These are phyloP conservation scores for Paramicrosporidium saccamoebae DNA, from an alignment of 371 early-diverging fungal species.

Conservation along the genomic window DNA sequence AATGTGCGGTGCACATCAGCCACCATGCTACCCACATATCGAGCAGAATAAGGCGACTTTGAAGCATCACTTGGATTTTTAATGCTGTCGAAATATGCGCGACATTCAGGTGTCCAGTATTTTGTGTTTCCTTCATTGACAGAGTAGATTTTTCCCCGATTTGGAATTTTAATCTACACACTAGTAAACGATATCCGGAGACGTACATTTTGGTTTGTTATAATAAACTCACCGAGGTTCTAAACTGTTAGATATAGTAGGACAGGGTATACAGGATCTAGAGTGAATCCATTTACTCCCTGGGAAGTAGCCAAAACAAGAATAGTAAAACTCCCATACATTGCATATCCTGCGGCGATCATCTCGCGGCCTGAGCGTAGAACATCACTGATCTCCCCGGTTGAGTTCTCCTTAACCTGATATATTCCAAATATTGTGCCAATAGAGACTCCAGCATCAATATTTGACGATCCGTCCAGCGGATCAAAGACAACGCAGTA, in stretches of 20 bases:
- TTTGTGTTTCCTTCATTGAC: conserved; percentile 86
- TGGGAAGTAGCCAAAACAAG: conserved; percentile 46
- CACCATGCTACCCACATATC: conserved; percentile 94
- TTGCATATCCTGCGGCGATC: conserved; percentile 82
- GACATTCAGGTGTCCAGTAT: conserved; percentile 58
- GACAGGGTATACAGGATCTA: conserved; percentile 27
- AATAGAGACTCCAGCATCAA: conserved; percentile 86
- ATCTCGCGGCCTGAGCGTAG: conserved; percentile 69
- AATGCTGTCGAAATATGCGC: conserved; percentile 52
- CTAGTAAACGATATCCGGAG: neutral
- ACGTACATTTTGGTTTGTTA: conserved; percentile 57
- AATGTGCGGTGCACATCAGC: conserved; percentile 92
- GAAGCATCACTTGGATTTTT: conserved; percentile 24
- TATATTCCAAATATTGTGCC: conserved; percentile 95
- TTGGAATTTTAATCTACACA: conserved; percentile 23
- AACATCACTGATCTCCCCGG: conserved; percentile 20
- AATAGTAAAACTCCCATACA: conserved; percentile 67
- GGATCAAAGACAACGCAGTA: conserved; percentile 92
- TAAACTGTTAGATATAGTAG: conserved; percentile 1
- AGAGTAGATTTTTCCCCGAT: conserved; percentile 83
- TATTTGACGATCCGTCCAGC: conserved; percentile 81
- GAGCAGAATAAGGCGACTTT: conserved; percentile 65
- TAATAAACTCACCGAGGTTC: conserved; percentile 78
- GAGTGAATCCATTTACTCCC: conserved; percentile 78
- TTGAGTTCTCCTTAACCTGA: conserved; percentile 19